phyloP scores from a whole-genome alignment of 768 basidiomycete genomes.

The Collybia sordida region DNA sequence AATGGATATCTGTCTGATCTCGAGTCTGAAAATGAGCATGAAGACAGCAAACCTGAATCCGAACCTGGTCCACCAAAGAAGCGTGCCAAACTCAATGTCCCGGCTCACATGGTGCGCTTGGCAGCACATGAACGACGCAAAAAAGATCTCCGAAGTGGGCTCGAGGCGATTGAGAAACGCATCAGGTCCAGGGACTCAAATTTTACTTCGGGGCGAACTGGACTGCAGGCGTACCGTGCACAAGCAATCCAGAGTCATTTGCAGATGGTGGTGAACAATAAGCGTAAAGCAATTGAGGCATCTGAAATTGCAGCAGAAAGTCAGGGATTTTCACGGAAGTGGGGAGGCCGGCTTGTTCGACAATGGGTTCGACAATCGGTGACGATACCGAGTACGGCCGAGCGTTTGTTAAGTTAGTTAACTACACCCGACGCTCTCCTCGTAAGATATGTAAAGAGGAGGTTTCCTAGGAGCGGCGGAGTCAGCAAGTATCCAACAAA shows the following conservation, averaged over 20 bases:
- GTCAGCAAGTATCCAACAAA: too few species aligned
- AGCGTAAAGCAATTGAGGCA: slow-evolving; percentile 9
- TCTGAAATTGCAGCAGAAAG: slow-evolving; percentile 13
- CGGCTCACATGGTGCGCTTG: not conserved
- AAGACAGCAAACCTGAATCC: not conserved
- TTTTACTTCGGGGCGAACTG: slow-evolving; percentile 15
- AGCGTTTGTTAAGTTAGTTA: too few species aligned
- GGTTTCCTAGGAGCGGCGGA: too few species aligned
- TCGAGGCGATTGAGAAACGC: slow-evolving; percentile 12
- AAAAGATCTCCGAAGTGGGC: not conserved
- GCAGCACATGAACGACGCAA: not conserved
- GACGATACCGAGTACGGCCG: too few species aligned
- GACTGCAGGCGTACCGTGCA: slow-evolving; percentile 13
- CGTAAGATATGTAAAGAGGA: too few species aligned
- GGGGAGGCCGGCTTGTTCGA: slow-evolving; percentile 7
- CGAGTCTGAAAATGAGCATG: not conserved
- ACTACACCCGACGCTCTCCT: too few species aligned
- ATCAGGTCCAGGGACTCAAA: slow-evolving; percentile 10
- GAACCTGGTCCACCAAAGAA: not conserved
- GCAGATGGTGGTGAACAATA: slow-evolving; percentile 10
- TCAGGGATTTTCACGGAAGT: slow-evolving; percentile 16
- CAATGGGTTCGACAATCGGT: slow-evolving; percentile 10
- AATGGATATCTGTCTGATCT: too few species aligned
- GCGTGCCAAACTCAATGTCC: not conserved
- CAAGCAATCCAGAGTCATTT: slow-evolving; percentile 14